Base-by-base conservation (phyloP, 768 basidiomycete species). In the Leccinellum albellum region DNA sequence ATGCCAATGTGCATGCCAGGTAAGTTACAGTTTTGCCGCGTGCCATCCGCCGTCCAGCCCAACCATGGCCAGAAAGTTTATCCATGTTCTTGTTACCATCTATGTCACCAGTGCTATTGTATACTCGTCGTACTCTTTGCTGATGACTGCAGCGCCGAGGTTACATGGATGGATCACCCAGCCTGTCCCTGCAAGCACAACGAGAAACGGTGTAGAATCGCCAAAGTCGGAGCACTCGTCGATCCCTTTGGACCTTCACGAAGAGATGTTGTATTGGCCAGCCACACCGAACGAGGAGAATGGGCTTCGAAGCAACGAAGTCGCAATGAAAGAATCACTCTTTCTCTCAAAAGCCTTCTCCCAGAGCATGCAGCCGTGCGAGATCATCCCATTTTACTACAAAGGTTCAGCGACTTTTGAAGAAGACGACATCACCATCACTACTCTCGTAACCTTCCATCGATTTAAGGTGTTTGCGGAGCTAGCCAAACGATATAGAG, bases 381-480 rank as follows among this genome's bases (percentile, higher is more conserved):
- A 84, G 61, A 83, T 92, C 53, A 78, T 90, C 21, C 92, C 92
- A 0, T 94, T 86, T 74, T 92, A 88, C 71, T 91, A 89, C 68
- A 82, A 83, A 51, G 89, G 88, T 3, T 77, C 78, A 12, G 81
- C 79, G 3, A 62, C 66, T 12, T 80, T 86, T 59, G 78, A 83
- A 49, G 63, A 72, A 29, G 80, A 87, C 35, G 91, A 92, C 59
- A 84, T 94, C 51, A 94, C 92, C 2, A 84, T 94, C 54, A 89
- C 92, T 1, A 94, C 92, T 0, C 78, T 93, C 31, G 86, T 94
- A 33, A 94, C 92, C 3, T 83, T 82, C 65, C 87, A 89, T 62
- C 80, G 92, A 17, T 87, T 91, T 70, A 76, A 83, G 46, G 87
- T 87, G 29, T 84, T 94, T 62, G 77, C 78, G 20, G 79, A 83